Conservation (phyloP, 495 filamentous ascomycete genomes). For the Acidomyces sp. region DNA sequence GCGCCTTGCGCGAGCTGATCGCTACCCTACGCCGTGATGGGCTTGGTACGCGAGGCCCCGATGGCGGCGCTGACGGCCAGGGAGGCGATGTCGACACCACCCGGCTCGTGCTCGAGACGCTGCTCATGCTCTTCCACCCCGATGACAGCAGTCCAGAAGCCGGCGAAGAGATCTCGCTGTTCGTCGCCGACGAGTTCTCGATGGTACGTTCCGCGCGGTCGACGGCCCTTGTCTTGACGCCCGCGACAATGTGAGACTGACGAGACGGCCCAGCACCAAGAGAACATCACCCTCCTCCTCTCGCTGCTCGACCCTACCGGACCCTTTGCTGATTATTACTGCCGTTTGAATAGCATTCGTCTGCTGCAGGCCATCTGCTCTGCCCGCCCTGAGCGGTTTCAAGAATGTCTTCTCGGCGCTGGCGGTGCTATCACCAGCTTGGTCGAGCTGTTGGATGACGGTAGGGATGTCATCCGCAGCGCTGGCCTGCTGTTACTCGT, state of each 20-base stretch:
- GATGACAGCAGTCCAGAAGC: slow-evolving; percentile 73
- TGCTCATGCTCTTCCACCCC: slow-evolving; percentile 80
- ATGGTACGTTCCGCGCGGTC: slow-evolving; percentile 59
- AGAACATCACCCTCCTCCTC: slow-evolving; percentile 85
- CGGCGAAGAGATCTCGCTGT: slow-evolving; percentile 89
- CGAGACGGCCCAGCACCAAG: slow-evolving; percentile 82
- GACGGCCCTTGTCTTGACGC: too few relatives aligned
- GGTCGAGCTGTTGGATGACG: slow-evolving; percentile 71
- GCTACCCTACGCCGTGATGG: slow-evolving; percentile 70
- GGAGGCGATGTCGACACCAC: slow-evolving; percentile 75
- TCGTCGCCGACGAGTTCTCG: slow-evolving; percentile 96
- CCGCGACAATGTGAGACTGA: too few relatives aligned
- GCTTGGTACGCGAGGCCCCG: slow-evolving; percentile 38
- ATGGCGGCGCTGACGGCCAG: slow-evolving; percentile 5
- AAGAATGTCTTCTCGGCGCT: slow-evolving; percentile 83
- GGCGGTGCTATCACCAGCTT: slow-evolving; percentile 79
- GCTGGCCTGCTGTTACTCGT: slow-evolving; percentile 57
- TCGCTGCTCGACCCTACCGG: slow-evolving; percentile 62
- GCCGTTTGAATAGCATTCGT: slow-evolving; percentile 82
- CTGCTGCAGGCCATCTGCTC: slow-evolving; percentile 72
- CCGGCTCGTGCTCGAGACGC: slow-evolving; percentile 85
- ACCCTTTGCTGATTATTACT: slow-evolving; percentile 63
- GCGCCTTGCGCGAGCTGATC: slow-evolving; percentile 74
- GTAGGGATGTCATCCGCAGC: slow-evolving; percentile 77
- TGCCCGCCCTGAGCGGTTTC: slow-evolving; percentile 85